Conservation (phyloP, 2,329 filamentous ascomycete species). For the Colletotrichum noveboracense region DNA sequence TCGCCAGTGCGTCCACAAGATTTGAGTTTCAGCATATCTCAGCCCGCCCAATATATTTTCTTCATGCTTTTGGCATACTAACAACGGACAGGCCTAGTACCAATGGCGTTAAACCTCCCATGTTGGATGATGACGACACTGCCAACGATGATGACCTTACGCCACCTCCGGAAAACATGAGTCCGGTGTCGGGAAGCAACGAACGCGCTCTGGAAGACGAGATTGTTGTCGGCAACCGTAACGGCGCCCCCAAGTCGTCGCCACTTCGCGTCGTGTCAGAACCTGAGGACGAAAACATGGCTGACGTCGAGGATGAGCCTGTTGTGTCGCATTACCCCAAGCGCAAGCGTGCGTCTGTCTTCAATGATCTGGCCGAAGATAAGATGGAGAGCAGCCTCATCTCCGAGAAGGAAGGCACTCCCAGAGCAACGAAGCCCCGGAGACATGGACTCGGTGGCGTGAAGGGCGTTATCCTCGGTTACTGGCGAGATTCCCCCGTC, state of each 20-base stretch:
- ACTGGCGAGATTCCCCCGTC: slow-evolving; percentile 64
- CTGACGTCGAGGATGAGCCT: slow-evolving; percentile 43
- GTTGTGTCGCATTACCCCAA: slow-evolving; percentile 54
- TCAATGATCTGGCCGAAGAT: slow-evolving; percentile 54
- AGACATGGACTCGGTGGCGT: slow-evolving; percentile 30
- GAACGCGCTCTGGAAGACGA: slow-evolving; percentile 53
- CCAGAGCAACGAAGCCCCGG: slow-evolving; percentile 13
- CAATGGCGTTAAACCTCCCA: slow-evolving; percentile 24
- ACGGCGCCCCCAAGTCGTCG: slow-evolving; percentile 40
- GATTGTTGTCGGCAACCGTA: slow-evolving; percentile 54
- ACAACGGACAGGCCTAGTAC: slow-evolving; percentile 22
- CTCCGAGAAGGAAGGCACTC: slow-evolving; percentile 31
- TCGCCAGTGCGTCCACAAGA: neutral
- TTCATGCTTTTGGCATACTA: neutral
- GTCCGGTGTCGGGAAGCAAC: slow-evolving; percentile 44
- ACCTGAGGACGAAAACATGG: slow-evolving; percentile 49
- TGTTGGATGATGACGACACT: slow-evolving; percentile 37
- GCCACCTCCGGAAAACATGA: slow-evolving; percentile 44
- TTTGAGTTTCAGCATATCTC: neutral
- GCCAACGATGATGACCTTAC: slow-evolving; percentile 49
- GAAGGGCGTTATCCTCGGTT: slow-evolving; percentile 59
- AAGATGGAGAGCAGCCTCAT: slow-evolving; percentile 44
- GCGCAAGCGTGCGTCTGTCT: slow-evolving; percentile 54
- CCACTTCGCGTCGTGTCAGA: slow-evolving; percentile 38
- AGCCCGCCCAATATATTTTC: neutral